phyloP scores from a whole-genome alignment of 176 grass and related monocot genomes.

The Puccinellia tenuiflora region DNA sequence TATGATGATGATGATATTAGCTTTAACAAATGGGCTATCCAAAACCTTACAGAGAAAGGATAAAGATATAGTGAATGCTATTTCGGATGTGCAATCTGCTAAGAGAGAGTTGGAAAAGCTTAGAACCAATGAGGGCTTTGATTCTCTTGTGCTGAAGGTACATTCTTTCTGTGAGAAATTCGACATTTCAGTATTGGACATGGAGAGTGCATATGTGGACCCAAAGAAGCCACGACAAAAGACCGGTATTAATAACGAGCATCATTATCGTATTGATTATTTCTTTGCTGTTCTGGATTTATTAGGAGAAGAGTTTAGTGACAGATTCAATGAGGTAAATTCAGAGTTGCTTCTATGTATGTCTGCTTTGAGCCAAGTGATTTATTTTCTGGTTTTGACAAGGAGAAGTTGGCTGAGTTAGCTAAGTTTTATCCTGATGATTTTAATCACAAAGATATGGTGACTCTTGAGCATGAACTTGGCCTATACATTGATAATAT shows the following conservation, averaged over 20 bases:
- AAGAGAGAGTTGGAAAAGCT: not conserved
- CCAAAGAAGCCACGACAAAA: not conserved
- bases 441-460: no score
- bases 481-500: no score
- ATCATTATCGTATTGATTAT: not conserved
- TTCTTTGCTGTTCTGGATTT: not conserved
- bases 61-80: not conserved
- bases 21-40: not conserved
- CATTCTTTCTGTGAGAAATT: not conserved
- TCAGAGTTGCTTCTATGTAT: no score
- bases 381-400: not conserved
- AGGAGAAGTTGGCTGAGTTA: not conserved
- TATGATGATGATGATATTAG: not conserved
- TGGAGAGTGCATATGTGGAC: not conserved
- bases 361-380: not conserved
- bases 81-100: not conserved
- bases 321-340: not conserved
- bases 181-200: not conserved
- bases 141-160: not conserved
- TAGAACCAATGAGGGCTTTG: not conserved
- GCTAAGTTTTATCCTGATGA: no score
- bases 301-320: not conserved
- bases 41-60: not conserved
- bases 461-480: no score
- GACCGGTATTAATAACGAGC: not conserved